Conservation (phyloP, 306 rosid species). For the Fragaria ananassa region DNA sequence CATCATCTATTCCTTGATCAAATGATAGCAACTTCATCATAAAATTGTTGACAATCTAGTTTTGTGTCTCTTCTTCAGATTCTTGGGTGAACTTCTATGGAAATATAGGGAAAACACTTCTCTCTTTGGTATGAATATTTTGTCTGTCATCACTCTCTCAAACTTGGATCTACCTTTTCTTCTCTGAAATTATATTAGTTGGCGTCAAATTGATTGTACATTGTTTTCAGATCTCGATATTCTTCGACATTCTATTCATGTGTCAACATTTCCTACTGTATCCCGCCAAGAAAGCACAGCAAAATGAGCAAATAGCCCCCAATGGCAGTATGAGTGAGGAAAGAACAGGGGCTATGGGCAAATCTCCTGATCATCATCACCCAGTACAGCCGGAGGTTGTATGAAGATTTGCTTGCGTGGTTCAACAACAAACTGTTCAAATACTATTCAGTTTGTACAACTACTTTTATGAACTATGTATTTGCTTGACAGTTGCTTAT, state of each 20-base stretch:
- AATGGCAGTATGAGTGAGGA: conserved; percentile 20
- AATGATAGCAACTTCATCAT: neutral
- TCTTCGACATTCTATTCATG: conserved; percentile 69
- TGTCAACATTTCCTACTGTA: conserved; percentile 69
- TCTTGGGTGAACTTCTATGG: conserved; percentile 90
- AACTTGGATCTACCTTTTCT: neutral
- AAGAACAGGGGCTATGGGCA: conserved; percentile 33
- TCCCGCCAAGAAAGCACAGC: conserved; percentile 25
- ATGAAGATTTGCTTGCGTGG: conserved; percentile 19
- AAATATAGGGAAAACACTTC: conserved; percentile 65
- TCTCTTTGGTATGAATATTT: conserved; percentile 58
- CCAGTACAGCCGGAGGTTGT: conserved; percentile 27
- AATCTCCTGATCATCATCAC: conserved; percentile 22
- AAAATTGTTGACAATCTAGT: neutral
- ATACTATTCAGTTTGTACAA: neutral
- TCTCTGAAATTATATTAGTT: neutral
- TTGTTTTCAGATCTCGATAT: conserved; percentile 55
- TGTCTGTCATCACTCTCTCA: neutral
- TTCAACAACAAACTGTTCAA: neutral
- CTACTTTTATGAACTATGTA: neutral
- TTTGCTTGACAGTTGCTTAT: neutral
- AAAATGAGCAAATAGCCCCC: conserved; percentile 11
- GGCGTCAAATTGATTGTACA: neutral
- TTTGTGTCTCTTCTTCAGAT: conserved; percentile 38
- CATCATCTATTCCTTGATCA: conserved; percentile 12